These are phyloP conservation scores for Agarophyton chilense DNA, from an alignment of 23 red algal genomes.

Conservation along the genomic window DNA sequence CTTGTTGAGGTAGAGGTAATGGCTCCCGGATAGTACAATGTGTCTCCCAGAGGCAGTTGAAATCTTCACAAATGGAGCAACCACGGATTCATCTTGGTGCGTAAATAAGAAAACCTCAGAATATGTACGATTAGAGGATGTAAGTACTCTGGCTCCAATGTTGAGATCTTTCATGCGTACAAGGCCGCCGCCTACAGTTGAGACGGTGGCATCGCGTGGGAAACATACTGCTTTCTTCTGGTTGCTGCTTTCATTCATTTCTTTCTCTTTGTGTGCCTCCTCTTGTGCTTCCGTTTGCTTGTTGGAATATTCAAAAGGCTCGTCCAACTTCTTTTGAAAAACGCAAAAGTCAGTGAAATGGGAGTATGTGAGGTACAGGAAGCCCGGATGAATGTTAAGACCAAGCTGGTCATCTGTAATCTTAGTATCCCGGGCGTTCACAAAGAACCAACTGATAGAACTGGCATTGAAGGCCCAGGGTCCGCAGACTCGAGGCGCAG, in stretches of 20 bases:
- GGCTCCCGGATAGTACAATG: conserved; percentile 28
- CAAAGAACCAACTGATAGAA: conserved; percentile 57
- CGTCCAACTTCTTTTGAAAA: conserved; percentile 9
- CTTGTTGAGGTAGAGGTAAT: conserved; percentile 50
- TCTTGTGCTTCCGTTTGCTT: not conserved
- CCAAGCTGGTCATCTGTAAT: conserved; percentile 15
- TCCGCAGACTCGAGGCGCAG: conserved; percentile 29
- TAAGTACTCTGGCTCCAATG: conserved; percentile 58
- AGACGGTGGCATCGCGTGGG: conserved; percentile 36
- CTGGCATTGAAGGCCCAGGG: conserved; percentile 62
- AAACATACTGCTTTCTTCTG: conserved; percentile 40
- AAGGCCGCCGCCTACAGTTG: conserved; percentile 4
- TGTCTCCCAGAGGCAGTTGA: not conserved
- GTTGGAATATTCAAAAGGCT: not conserved
- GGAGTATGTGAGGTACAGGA: conserved; percentile 38
- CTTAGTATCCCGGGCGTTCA: not conserved
- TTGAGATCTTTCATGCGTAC: conserved; percentile 51
- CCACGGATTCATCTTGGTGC: conserved; percentile 20
- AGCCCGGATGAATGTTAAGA: conserved; percentile 18
- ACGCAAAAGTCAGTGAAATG: conserved; percentile 57
- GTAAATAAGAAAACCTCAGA: conserved; percentile 66
- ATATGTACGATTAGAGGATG: conserved; percentile 1
- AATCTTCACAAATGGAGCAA: conserved; percentile 33
- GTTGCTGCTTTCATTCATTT: not conserved
- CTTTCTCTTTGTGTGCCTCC: conserved; percentile 14